Conservation (phyloP, 2,329 filamentous ascomycete genomes). For the Botrytis cinerea region DNA sequence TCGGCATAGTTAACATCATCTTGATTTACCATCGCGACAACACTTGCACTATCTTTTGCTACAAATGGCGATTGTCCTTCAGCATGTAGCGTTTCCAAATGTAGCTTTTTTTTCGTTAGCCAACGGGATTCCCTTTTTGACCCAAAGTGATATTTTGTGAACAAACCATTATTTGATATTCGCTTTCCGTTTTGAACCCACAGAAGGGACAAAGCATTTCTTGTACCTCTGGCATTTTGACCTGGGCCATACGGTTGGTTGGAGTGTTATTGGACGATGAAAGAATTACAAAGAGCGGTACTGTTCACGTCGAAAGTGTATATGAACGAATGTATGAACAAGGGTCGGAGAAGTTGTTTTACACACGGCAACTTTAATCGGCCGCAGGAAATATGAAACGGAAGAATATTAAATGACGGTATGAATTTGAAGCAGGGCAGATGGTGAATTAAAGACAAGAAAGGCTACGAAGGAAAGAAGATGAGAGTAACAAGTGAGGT, state of each 20-base stretch:
- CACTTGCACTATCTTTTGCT: conserved; percentile 37
- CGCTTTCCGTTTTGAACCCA: conserved; percentile 40
- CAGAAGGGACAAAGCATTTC: conserved; percentile 46
- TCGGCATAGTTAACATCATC: conserved; percentile 49
- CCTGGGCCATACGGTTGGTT: neutral
- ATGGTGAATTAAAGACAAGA: neutral
- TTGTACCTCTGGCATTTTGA: conserved; percentile 5
- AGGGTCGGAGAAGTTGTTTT: neutral
- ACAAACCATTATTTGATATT: conserved; percentile 46
- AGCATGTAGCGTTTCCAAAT: conserved; percentile 40
- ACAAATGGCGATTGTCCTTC: conserved; percentile 41
- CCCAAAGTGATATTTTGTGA: conserved; percentile 24
- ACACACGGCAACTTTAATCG: neutral
- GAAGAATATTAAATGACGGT: neutral
- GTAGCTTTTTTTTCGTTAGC: conserved; percentile 34
- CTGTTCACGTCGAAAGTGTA: conserved; percentile 13
- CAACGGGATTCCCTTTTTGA: neutral
- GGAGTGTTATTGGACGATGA: neutral
- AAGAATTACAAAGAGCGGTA: conserved; percentile 12
- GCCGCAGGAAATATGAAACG: neutral
- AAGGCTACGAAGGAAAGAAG: neutral
- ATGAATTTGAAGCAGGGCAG: neutral
- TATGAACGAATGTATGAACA: neutral
- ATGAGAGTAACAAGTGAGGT: too few species aligned
- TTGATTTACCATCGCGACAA: conserved; percentile 31